Evolutionary conservation across 2,329 filamentous ascomycete species (phyloP).

Genomic region (Dactylellina cionopaga): DNA sequence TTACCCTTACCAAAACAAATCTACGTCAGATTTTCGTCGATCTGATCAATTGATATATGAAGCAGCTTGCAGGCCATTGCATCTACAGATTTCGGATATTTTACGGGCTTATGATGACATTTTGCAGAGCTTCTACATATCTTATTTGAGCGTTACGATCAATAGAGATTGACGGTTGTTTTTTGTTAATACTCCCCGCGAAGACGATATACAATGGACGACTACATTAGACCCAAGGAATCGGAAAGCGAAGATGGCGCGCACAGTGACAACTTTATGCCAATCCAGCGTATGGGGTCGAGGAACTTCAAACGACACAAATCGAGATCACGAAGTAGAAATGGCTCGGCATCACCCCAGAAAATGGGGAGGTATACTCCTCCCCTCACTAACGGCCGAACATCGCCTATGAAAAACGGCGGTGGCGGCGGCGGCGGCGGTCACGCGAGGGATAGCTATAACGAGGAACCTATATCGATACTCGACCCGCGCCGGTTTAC

Average conservation of each 20-base stretch:
- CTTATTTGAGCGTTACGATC: constrained; percentile 41
- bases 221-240: constrained; percentile 32
- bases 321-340: constrained; percentile 46
- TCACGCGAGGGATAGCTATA: constrained; percentile 37
- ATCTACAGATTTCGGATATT: constrained; percentile 26
- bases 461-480: constrained; percentile 64
- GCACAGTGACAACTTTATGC: constrained; percentile 45
- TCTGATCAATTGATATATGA: constrained; percentile 29
- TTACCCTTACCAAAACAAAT: constrained; percentile 39
- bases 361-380: constrained; percentile 52
- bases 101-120: constrained; percentile 51
- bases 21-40: constrained; percentile 18
- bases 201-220: constrained; percentile 33
- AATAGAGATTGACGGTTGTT: constrained; percentile 14
- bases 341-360: constrained; percentile 44
- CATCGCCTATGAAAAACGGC: constrained; percentile 48
- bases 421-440: too few relatives aligned
- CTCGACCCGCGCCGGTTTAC: constrained; percentile 93
- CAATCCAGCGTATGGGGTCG: constrained; percentile 50
- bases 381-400: constrained; percentile 48
- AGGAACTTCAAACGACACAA: constrained; percentile 49
- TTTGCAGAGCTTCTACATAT: constrained; percentile 39
- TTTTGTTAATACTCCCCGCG: constrained; percentile 7
- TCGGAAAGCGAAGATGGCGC: constrained; percentile 52
- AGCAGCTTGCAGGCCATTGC: constrained; percentile 16